A percentile compares a stretch with the other conserved stretches of the same genome.
These are phyloP conservation scores for Dichotomocladium elegans DNA, from an alignment of 371 early-diverging fungal genomes.

Conservation along the genomic window DNA sequence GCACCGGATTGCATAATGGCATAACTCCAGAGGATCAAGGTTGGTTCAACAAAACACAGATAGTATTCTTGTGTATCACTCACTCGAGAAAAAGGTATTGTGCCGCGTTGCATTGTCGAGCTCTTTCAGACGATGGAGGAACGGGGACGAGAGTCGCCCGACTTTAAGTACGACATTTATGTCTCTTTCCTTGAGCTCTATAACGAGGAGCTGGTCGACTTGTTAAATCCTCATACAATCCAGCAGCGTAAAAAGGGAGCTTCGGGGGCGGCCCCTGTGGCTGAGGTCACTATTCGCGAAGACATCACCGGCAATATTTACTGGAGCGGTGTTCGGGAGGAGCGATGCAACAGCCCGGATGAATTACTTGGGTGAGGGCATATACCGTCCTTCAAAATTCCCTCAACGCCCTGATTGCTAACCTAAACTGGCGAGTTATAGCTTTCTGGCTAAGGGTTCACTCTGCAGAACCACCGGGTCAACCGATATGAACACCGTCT, in stretches of 20 bases:
- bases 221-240: slow-evolving; percentile 54
- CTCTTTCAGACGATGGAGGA: slow-evolving; percentile 50
- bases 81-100: slow-evolving; percentile 59
- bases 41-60: neutral
- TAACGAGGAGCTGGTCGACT: slow-evolving; percentile 93
- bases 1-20: slow-evolving; percentile 40
- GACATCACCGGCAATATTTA: slow-evolving; percentile 88
- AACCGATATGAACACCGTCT: slow-evolving; percentile 96
- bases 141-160: slow-evolving; percentile 13
- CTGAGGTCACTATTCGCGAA: slow-evolving; percentile 75
- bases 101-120: slow-evolving; percentile 78
- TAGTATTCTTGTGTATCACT: neutral
- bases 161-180: slow-evolving; percentile 57
- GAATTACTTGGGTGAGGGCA: slow-evolving; percentile 59
- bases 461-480: slow-evolving; percentile 90
- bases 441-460: slow-evolving; percentile 71
- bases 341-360: slow-evolving; percentile 65
- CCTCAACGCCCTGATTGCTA: neutral
- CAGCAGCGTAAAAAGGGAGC: slow-evolving; percentile 9
- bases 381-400: neutral
- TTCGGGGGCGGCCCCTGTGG: neutral
- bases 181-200: slow-evolving; percentile 93
- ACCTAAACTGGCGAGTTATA: neutral
- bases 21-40: slow-evolving; percentile 30
- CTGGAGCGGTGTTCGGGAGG: slow-evolving; percentile 89